Percentiles rank a stretch among this genome's conserved stretches.
These are phyloP conservation scores for Podospora bellae-mahoneyi DNA, from an alignment of 495 filamentous ascomycete genomes.

Conservation along the genomic window DNA sequence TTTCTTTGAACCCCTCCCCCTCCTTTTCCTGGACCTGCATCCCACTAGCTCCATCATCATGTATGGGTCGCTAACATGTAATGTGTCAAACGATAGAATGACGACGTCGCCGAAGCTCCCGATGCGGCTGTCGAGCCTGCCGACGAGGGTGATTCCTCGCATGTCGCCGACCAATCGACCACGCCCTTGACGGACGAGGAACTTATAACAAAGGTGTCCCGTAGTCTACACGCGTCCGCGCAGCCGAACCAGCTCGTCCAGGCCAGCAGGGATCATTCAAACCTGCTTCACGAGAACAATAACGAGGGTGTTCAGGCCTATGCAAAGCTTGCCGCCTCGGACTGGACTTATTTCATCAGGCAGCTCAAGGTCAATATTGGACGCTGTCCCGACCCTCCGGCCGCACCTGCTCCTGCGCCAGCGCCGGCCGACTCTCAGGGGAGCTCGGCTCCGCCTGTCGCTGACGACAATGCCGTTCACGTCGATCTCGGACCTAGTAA, in stretches of 20 bases:
- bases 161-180: constrained; percentile 47
- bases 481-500: constrained; percentile 94
- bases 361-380: constrained; percentile 79
- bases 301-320: constrained; percentile 79
- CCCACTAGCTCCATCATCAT: background rate
- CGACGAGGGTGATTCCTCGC: constrained; percentile 43
- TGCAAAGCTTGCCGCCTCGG: constrained; percentile 84
- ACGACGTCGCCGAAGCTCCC: constrained; percentile 22
- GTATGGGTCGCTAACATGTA: constrained; percentile 11
- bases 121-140: constrained; percentile 22
- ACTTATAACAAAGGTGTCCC: constrained; percentile 70
- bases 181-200: constrained; percentile 52
- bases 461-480: constrained; percentile 57
- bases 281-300: constrained; percentile 64
- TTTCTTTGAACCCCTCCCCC: constrained; percentile 9
- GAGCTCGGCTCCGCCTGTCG: constrained; percentile 32
- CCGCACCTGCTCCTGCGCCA: background rate
- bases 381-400: constrained; percentile 40
- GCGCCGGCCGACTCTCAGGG: constrained; percentile 51
- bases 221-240: constrained; percentile 52
- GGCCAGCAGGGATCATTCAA: constrained; percentile 71
- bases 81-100: constrained; percentile 19
- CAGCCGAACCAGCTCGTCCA: constrained; percentile 52
- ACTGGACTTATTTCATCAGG: constrained; percentile 94
- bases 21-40: constrained; percentile 8